Base-by-base conservation (phyloP, 805 yeast species). In the Saturnispora quitensis region DNA sequence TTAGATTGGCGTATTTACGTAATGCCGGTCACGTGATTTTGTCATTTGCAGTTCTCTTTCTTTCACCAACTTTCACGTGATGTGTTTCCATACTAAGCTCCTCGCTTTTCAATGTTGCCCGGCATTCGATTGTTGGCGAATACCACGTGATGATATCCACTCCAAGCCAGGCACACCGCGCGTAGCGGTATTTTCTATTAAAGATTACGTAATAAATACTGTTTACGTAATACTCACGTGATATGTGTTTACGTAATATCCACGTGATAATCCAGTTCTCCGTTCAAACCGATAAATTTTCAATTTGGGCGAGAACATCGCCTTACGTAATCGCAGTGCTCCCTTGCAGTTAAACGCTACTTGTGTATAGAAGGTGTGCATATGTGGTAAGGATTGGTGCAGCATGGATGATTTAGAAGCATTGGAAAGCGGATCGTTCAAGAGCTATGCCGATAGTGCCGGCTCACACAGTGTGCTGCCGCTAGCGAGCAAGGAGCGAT, bases 351-450 rank as follows among this genome's bases (percentile, higher is more conserved):
- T 12, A 31, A 31, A 31, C 33, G 34, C 13, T 31, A 12, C 13
- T 1, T 31, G 34, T 31, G 12, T 13, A 13, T 31, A 20, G 42
- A 20, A 38, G 40, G 18, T n/a, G 18, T 8, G 40, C 17, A n/a
- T 20, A 35, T 35, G 18, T 25, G 12, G 5, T 31, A 31, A 31
- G 12, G n/a, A 13, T 38, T 38, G 15, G 36, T 13, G 20, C 5
- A 38, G 25, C 1, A 43, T 43, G 17, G 47, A 49, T 18, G 51
- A 49, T 36, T 33, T 49, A n/a, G 47, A 49, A 5, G 51, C 51
- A 3, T 43, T 49, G 13, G 51, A 49, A 24, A 49, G 51, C 35
- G 47, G 47, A 25, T 49, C 51, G 6, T 43, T 43, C 22, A 27
- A 35, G 22, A 18, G 25, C n/a, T 22, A 33, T 9, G 40, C 34